Base-by-base conservation (phyloP, 768 basidiomycete species). In the Collybia sordida region DNA sequence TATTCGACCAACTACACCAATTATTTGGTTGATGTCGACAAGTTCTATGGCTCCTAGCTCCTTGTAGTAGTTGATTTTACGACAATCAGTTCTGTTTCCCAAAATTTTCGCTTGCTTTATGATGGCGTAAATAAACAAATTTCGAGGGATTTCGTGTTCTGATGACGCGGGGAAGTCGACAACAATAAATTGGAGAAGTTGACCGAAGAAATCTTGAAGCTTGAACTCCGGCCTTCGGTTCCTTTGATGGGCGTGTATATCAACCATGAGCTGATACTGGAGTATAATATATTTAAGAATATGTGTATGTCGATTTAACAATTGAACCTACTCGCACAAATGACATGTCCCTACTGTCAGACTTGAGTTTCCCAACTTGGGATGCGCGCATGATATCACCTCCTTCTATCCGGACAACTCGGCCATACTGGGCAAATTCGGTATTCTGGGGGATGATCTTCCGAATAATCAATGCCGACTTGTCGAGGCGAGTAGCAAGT, bases 181-280 rank as follows among this genome's bases (percentile, higher is more conserved):
- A 18, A 62, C 50, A 28, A 68, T 53, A 15, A 74, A 61, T 31
- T 59, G 44, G 41, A 63, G 49, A 1, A 74, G 63, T 49, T 68
- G 66, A 1, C 72, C 71, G 54, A 57, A 74, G 52, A 64, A 70
- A 12, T 60, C 55, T 35, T 47, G 12, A 11, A 40, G 45, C 24
- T 43, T 36, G 18, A 59, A 61, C 11, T 57, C 37, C 11, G 59
- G 51, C 3, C 14, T 38, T 23, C 6, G 34, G 2, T 52, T 45
- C 8, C 35, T 49, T 14, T 51, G 34, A 7, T 44, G 48, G 2
- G 63, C 59, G 47, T 64, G 50, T 23, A 35, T 49, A 52, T 73
- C 71, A 15, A 71, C 57, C 35, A 62, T 50, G 12, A 64, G 36
- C 34, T 69, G 61, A 52, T 72, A 72, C 71, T 72, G 39, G 23